These are phyloP conservation scores for Kodamaea leandrae DNA, from an alignment of 805 yeast species.

Conservation along the genomic window DNA sequence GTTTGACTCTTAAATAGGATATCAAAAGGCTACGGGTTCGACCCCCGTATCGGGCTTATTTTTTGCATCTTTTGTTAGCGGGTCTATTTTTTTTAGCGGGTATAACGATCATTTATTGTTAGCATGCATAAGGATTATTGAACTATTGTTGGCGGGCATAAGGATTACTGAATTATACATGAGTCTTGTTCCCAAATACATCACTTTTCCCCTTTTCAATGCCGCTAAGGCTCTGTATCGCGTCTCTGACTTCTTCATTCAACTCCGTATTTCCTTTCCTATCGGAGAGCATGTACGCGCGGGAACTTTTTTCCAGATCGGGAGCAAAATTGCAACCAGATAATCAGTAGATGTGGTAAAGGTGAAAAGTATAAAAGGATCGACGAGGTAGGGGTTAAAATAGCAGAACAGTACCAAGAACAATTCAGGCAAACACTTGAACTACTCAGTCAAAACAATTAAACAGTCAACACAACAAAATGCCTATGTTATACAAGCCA, in stretches of 20 bases:
- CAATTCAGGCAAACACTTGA: not conserved
- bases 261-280: not conserved
- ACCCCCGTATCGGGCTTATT: not conserved
- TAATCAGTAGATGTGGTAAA: no score
- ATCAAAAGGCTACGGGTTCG: not conserved
- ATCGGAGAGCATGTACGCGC: not conserved
- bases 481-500: conserved; percentile 58
- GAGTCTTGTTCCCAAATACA: no score
- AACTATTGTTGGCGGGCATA: no score
- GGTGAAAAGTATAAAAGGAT: not conserved
- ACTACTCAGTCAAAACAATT: not conserved
- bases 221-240: no score
- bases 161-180: no score
- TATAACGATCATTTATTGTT: no score
- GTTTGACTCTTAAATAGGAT: not conserved
- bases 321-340: not conserved
- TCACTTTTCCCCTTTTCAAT: no score
- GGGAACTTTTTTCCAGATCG: not conserved
- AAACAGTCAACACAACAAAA: conserved; percentile 21
- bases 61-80: no score
- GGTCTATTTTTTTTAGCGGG: no score
- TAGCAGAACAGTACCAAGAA: not conserved
- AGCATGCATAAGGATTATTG: no score
- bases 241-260: no score
- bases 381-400: not conserved